Evolutionary conservation across 2,329 filamentous ascomycete genomes (phyloP).

Genomic region (Colletotrichum kahawae): DNA sequence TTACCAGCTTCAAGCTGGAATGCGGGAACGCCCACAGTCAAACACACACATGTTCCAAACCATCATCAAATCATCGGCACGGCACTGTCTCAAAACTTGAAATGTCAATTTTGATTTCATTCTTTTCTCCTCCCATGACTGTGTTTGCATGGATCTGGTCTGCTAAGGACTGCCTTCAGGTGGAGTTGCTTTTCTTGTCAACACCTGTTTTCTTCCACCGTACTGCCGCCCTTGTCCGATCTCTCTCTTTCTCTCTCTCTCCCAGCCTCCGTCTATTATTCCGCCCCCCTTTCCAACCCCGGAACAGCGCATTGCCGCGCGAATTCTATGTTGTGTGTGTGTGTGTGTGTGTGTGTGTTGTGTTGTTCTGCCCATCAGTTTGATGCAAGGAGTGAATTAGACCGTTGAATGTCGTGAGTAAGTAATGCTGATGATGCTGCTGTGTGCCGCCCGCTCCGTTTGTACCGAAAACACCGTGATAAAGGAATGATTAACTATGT

Average conservation of each 20-base stretch:
- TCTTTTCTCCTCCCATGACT: not conserved
- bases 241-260: not conserved
- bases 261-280: constrained; percentile 10
- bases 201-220: not conserved
- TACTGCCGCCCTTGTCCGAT: not conserved
- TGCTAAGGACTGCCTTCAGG: not conserved
- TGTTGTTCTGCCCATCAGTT: constrained; percentile 1
- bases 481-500: constrained; percentile 11
- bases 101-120: not conserved
- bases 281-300: not conserved
- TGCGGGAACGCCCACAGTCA: not conserved
- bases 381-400: constrained; percentile 22
- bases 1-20: not conserved
- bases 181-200: not conserved
- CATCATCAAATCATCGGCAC: not conserved
- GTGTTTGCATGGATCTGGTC: not conserved
- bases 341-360: not conserved
- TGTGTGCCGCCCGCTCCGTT: not conserved
- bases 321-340: constrained; percentile 2
- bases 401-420: constrained; percentile 21
- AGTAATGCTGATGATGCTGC: constrained; percentile 18
- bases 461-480: not conserved
- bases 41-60: not conserved
- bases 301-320: constrained; percentile 1
- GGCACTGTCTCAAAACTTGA: not conserved